These are phyloP conservation scores for Kodamaea sp. DNA, from an alignment of 1,139 yeast species.

Conservation along the genomic window DNA sequence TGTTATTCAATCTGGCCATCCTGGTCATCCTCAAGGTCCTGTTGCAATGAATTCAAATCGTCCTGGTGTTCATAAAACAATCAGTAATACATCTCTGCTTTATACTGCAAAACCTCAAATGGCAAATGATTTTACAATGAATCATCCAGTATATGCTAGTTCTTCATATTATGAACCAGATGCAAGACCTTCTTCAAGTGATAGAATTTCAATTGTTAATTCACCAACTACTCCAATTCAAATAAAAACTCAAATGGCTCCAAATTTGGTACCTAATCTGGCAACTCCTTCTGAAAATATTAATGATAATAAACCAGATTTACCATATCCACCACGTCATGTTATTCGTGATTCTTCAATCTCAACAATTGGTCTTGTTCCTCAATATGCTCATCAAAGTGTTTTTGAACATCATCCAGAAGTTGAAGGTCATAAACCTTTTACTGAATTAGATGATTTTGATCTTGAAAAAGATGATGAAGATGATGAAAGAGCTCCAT, in stretches of 20 bases:
- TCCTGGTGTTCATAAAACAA: conserved; percentile 5
- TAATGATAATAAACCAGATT: conserved; percentile 18
- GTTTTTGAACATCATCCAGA: conserved; percentile 47
- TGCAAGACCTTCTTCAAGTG: conserved; percentile 5
- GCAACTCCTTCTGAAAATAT: conserved; percentile 26
- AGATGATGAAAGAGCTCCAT: conserved; percentile 13
- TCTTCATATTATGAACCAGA: conserved; percentile 11
- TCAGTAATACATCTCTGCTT: conserved; percentile 23
- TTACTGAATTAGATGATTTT: conserved; percentile 39
- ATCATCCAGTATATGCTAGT: conserved; percentile 7
- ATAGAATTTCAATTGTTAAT: conserved; percentile 9
- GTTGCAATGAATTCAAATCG: background rate
- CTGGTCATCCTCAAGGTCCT: no score
- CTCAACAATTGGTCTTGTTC: conserved; percentile 4
- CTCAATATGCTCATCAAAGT: conserved; percentile 16
- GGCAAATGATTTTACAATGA: conserved; percentile 33
- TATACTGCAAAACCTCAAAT: conserved; percentile 34
- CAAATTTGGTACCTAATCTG: conserved; percentile 26
- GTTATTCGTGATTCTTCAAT: conserved; percentile 10
- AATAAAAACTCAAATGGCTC: conserved; percentile 26
- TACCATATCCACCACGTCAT: conserved; percentile 19
- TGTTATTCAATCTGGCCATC: no score
- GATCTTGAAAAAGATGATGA: conserved; percentile 18
- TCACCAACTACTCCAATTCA: conserved; percentile 27
- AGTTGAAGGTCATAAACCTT: conserved; percentile 48